Percentiles rank a stretch among this genome's conserved stretches.
Conservation (phyloP, 1,139 yeast species). For the Scheffersomyces cryptocercus region DNA sequence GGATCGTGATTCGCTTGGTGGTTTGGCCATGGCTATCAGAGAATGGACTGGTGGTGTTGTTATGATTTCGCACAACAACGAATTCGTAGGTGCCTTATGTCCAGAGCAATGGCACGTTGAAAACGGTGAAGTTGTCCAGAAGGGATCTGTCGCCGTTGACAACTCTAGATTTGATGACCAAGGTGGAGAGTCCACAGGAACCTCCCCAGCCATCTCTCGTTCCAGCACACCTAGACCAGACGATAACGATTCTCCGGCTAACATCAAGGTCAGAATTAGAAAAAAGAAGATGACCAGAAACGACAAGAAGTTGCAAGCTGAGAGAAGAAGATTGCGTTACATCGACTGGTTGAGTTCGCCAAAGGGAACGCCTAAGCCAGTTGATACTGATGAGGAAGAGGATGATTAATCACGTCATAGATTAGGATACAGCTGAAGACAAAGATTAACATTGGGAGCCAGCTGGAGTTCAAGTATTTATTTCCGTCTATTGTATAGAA, state of each 20-base stretch:
- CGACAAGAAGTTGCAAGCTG: conserved; percentile 87
- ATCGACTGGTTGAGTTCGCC: conserved; percentile 95
- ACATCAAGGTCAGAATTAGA: conserved; percentile 86
- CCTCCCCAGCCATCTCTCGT: conserved; percentile 44
- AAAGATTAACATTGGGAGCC: too few species aligned
- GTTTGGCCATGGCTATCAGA: conserved; percentile 93
- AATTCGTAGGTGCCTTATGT: conserved; percentile 94
- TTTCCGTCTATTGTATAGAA: too few species aligned
- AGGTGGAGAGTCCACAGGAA: conserved; percentile 46
- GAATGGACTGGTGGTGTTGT: conserved; percentile 99
- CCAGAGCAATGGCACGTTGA: conserved; percentile 99
- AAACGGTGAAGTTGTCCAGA: conserved; percentile 84
- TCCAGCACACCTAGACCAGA: conserved; percentile 49
- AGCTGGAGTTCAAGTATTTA: too few species aligned
- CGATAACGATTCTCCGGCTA: conserved; percentile 91
- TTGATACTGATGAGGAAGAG: conserved; percentile 90
- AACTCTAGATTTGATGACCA: conserved; percentile 76
- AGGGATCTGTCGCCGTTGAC: conserved; percentile 77
- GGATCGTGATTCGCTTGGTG: conserved; percentile 97
- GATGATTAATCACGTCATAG: conserved; percentile 22
- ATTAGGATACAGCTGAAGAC: too few species aligned
- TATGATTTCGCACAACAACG: conserved; percentile 97
- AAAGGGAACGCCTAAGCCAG: conserved; percentile 95
- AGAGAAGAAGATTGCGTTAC: conserved; percentile 91
- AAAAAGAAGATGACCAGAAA: conserved; percentile 98